phyloP scores from a whole-genome alignment of 1,139 yeast genomes.

The Taiozyma onychis region DNA sequence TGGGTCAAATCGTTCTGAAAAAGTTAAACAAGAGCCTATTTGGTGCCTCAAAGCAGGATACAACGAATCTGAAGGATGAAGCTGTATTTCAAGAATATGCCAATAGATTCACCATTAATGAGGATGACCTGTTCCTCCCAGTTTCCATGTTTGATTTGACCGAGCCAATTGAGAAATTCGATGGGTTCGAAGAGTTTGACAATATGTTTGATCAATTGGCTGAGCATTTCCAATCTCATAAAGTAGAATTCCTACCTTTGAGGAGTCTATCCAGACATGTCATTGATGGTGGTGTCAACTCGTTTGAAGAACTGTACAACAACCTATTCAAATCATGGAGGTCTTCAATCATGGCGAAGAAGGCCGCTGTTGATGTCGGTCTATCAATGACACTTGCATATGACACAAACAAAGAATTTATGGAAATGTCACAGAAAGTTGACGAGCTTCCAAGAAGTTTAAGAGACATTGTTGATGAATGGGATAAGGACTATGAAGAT shows the following conservation, averaged over 20 bases:
- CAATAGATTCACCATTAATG: conserved; percentile 7
- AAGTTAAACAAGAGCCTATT: conserved; percentile 1
- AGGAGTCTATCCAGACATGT: neutral
- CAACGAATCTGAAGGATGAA: neutral
- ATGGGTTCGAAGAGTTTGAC: conserved; percentile 39
- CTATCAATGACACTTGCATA: conserved; percentile 9
- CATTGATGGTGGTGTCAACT: neutral
- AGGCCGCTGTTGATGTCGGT: conserved; percentile 9
- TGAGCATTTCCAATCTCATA: conserved; percentile 31
- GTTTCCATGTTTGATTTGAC: conserved; percentile 26
- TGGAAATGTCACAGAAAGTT: conserved; percentile 1
- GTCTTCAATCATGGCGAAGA: conserved; percentile 6
- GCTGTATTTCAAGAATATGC: conserved; percentile 16
- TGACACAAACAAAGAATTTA: conserved; percentile 7
- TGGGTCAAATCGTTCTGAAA: neutral
- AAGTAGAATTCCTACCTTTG: conserved; percentile 20
- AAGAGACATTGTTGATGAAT: conserved; percentile 9
- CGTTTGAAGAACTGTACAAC: neutral
- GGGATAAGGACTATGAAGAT: conserved; percentile 16
- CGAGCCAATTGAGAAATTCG: conserved; percentile 18
- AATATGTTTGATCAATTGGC: conserved; percentile 45
- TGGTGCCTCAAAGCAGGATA: conserved; percentile 9
- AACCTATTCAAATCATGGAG: conserved; percentile 6
- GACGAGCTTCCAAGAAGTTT: conserved; percentile 6
- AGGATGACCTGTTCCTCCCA: conserved; percentile 9